These are phyloP conservation scores for Gracilariopsis chorda DNA, from an alignment of 23 red algal genomes.

Conservation along the genomic window DNA sequence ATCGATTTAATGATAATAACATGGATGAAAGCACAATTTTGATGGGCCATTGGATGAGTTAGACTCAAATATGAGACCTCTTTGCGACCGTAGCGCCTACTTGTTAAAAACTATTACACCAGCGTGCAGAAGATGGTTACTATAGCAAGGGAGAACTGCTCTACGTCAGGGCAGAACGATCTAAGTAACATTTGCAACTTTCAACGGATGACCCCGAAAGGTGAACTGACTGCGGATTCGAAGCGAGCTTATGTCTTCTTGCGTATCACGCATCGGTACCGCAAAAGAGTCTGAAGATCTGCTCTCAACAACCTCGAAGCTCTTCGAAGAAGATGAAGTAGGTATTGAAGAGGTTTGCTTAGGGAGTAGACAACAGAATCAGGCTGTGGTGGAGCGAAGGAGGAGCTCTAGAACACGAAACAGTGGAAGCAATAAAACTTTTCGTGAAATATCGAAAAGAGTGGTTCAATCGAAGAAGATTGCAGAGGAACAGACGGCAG, in stretches of 20 bases:
- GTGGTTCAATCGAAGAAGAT: background rate
- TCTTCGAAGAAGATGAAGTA: background rate
- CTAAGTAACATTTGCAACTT: background rate
- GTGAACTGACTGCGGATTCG: background rate
- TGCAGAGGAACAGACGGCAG: background rate
- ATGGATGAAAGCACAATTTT: background rate
- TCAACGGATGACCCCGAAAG: background rate
- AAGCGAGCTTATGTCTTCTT: background rate
- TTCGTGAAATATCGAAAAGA: background rate
- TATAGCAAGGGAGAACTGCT: background rate
- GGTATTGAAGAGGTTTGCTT: background rate
- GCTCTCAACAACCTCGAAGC: background rate
- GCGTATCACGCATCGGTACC: background rate
- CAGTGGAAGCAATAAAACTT: background rate
- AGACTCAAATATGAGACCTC: background rate
- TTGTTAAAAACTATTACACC: background rate
- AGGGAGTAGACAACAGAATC: background rate
- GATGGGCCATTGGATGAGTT: background rate
- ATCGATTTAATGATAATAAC: background rate
- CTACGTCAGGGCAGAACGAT: background rate
- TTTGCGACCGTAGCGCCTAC: background rate
- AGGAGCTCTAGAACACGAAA: background rate
- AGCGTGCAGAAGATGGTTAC: background rate
- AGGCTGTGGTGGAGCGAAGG: background rate
- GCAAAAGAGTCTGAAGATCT: background rate